Evolutionary conservation across 164 flowering plant species (phyloP).

Genomic region (Chimonanthus praecox): DNA sequence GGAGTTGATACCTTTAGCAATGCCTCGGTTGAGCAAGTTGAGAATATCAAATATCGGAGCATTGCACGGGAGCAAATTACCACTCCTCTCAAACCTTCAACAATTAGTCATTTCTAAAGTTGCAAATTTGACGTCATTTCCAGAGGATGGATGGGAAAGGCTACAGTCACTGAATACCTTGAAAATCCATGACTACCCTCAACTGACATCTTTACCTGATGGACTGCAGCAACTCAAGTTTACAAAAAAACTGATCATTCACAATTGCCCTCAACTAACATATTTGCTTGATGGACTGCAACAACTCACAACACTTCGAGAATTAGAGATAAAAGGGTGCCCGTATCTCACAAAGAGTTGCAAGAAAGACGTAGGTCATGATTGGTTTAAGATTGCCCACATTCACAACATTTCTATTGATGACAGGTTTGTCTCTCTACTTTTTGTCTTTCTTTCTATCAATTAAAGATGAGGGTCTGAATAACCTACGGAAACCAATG

Average conservation of each 20-base stretch:
- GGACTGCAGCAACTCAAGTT: neutral
- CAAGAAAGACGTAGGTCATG: no score
- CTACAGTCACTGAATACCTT: neutral
- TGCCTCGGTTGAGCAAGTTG: neutral
- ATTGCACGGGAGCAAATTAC: slow-evolving; percentile 22
- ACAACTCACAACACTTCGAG: no score
- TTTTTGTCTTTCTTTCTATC: no score
- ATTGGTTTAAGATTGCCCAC: no score
- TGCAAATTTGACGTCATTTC: neutral
- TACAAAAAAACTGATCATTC: neutral
- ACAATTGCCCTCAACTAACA: neutral
- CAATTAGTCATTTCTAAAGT: neutral
- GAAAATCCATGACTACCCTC: neutral
- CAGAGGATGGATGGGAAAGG: neutral
- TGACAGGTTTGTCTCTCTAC: no score
- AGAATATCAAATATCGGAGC: neutral
- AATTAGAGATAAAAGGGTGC: no score
- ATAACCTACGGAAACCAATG: no score
- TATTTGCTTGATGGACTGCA: no score
- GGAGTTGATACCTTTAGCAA: slow-evolving; percentile 5
- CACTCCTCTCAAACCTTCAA: neutral
- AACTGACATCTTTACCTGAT: neutral
- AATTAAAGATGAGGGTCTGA: no score
- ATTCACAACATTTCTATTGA: no score
- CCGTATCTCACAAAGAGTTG: neutral